These are phyloP conservation scores for Stachybotrys chlorohalonatus DNA, from an alignment of 2,329 filamentous ascomycete genomes.

Conservation along the genomic window DNA sequence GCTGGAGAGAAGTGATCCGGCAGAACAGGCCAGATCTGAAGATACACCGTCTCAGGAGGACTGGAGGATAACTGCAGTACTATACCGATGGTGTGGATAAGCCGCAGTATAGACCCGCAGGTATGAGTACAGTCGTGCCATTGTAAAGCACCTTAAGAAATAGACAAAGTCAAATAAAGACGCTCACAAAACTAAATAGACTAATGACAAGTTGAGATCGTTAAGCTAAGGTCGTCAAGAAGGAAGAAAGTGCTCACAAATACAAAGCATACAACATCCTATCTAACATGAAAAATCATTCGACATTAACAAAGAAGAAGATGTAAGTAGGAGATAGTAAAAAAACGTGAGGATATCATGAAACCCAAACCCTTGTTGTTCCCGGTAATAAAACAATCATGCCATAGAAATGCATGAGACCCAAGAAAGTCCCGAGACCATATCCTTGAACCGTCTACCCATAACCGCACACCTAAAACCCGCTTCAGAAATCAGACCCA, in stretches of 20 bases:
- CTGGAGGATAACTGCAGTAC: neutral
- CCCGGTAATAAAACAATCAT: constrained; percentile 4
- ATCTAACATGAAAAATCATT: neutral
- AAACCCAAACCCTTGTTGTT: constrained; percentile 1
- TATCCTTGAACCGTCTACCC: neutral
- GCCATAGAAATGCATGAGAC: neutral
- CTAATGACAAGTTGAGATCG: too few relatives aligned
- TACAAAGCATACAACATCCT: constrained; percentile 1
- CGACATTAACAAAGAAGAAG: constrained; percentile 1
- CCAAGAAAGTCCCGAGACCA: neutral
- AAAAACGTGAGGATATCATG: constrained; percentile 9
- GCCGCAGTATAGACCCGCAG: too few relatives aligned
- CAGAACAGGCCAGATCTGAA: neutral
- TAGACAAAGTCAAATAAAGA: too few relatives aligned
- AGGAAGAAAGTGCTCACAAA: constrained; percentile 4
- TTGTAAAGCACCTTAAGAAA: neutral
- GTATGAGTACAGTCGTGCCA: neutral
- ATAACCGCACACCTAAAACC: neutral
- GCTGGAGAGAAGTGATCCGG: neutral
- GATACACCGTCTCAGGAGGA: neutral
- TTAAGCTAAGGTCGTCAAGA: too few relatives aligned
- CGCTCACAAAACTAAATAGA: too few relatives aligned
- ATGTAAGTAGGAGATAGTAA: constrained; percentile 4
- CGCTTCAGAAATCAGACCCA: neutral
- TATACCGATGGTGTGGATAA: too few relatives aligned